Base-by-base conservation (phyloP, 2,329 filamentous ascomycete genomes). In the Fusarium tricinctum region DNA sequence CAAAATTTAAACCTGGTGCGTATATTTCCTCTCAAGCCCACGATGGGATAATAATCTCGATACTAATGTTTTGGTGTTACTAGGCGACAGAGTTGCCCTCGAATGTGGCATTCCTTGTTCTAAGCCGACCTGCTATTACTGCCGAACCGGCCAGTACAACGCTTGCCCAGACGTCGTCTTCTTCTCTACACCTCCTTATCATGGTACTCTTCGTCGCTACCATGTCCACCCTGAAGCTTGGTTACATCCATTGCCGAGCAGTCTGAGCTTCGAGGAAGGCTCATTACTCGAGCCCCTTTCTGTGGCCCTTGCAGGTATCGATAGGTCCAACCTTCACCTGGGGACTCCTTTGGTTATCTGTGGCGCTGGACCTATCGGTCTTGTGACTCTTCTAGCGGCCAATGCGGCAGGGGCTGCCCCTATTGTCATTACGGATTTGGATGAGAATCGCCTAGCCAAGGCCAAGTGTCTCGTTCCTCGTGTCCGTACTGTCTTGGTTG, bases 321-420 rank as follows among this genome's bases (percentile, higher is more conserved):
- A 82, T 20, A 75, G 79, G 8, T 77, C 78, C 2, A 77, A 74
- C 2, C 62, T 84, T 4, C 72, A 73, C 22, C 71, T 81, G 1
- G 83, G 82, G 0, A 74, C 82, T 49, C 71, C 75, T 12, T 66
- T 82, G 7, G 66, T 79, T 62, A 77, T 79, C 49, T 73, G 76
- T 56, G 76, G 79, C 17, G 76, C 79, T 28, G 74, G 78, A 10
- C 77, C 79, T 5, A 79, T 81, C 47, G 77, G 78, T 0, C 61
- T 79, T 26, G 78, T 81, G 5, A 76, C 76, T 19, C 75, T 83
- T 63, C 74, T 81, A 22, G 79, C 78, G 15, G 81, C 83, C 26
- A 74, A 81, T 28, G 26, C 26, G 9, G 26, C 26, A 3, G 26
- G 26, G 26, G 26, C 26, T 28, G 26, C 26, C 26, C 26, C 26